phyloP scores from a whole-genome alignment of 352 stramenopile genomes.

The Phytophthora cactorum region DNA sequence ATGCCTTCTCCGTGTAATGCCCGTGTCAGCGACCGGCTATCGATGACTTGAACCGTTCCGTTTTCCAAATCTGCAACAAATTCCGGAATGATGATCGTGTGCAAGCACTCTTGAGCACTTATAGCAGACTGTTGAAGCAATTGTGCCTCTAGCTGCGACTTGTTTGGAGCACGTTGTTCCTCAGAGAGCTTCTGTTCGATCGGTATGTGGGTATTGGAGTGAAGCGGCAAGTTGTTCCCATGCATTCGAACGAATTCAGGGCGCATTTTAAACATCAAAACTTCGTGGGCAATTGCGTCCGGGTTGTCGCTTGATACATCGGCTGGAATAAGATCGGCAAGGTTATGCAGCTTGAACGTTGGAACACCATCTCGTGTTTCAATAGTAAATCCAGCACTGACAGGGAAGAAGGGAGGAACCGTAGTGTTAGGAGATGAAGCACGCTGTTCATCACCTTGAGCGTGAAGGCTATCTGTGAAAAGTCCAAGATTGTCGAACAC shows the following conservation, averaged over 20 bases:
- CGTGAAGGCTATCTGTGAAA: constrained; percentile 39
- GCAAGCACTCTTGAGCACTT: constrained; percentile 49
- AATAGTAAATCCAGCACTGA: constrained; percentile 23
- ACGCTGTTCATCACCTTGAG: constrained; percentile 5
- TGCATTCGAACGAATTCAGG: constrained; percentile 58
- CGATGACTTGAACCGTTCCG: constrained; percentile 31
- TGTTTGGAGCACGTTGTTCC: constrained; percentile 2
- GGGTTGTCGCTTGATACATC: constrained; percentile 30
- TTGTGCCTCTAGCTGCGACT: constrained; percentile 33
- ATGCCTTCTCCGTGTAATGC: constrained; percentile 60
- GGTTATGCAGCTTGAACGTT: constrained; percentile 33
- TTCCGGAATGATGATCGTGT: constrained; percentile 45
- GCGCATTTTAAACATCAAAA: constrained; percentile 45
- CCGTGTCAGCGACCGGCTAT: constrained; percentile 48
- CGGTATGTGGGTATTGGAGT: constrained; percentile 38
- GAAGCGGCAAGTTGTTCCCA: constrained; percentile 42
- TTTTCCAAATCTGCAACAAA: constrained; percentile 58
- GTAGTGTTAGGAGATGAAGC: neutral
- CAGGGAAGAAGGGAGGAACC: constrained; percentile 29
- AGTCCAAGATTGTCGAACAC: constrained; percentile 42
- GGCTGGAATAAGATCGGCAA: constrained; percentile 43
- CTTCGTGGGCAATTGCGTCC: constrained; percentile 8
- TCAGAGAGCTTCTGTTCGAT: constrained; percentile 1
- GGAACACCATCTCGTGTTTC: constrained; percentile 1
- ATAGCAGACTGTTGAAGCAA: constrained; percentile 43